phyloP scores from a whole-genome alignment of 495 filamentous ascomycete genomes.

The Aspergillus haitiensis region DNA sequence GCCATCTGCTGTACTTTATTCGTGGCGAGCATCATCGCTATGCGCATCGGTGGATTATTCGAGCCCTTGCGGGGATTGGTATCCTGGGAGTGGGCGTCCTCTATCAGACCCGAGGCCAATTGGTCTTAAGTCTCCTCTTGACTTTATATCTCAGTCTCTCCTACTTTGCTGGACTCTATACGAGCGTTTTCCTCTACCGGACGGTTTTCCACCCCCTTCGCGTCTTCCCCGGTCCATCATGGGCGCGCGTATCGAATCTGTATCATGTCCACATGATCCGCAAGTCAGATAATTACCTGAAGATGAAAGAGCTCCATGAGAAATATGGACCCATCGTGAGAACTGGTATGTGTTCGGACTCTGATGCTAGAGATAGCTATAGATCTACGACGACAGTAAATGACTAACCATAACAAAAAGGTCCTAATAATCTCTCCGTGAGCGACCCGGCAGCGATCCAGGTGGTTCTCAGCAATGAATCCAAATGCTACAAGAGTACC shows the following conservation, averaged over 20 bases:
- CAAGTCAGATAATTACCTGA: constrained; percentile 26
- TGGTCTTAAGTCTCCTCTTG: background rate
- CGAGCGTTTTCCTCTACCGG: constrained; percentile 35
- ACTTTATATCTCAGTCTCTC: background rate
- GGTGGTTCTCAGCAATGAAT: constrained; percentile 33
- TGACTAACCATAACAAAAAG: background rate
- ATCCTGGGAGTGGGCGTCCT: background rate
- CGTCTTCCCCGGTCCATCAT: constrained; percentile 34
- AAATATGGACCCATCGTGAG: constrained; percentile 45
- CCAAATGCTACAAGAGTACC: constrained; percentile 35
- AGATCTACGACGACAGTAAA: too few relatives aligned
- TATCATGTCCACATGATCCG: constrained; percentile 22
- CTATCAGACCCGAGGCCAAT: background rate
- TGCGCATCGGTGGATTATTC: constrained; percentile 22
- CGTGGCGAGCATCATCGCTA: constrained; percentile 39
- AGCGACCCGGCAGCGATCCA: constrained; percentile 31
- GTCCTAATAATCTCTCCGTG: constrained; percentile 33
- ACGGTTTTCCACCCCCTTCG: constrained; percentile 33
- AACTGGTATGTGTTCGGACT: constrained; percentile 26
- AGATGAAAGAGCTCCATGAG: constrained; percentile 31
- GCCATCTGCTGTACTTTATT: constrained; percentile 32
- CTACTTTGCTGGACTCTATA: constrained; percentile 33
- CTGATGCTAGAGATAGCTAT: background rate
- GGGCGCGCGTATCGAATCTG: constrained; percentile 31
- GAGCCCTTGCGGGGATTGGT: background rate